Evolutionary conservation across 208 protist genomes (phyloP).

Genomic region (Herpetomonas tarakana): DNA sequence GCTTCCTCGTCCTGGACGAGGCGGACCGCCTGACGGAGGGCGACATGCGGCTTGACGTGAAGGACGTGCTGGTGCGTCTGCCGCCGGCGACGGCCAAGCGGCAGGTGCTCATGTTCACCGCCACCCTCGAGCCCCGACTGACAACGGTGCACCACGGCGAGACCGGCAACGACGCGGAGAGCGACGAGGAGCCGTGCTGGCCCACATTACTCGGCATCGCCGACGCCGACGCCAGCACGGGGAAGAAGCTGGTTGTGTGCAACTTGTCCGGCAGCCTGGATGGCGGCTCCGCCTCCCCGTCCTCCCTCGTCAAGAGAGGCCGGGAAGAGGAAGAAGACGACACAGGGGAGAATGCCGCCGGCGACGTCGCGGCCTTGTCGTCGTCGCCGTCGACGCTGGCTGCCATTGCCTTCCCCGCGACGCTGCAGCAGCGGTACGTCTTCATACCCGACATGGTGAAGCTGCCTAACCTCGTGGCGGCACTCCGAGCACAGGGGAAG

Average conservation of each 20-base stretch:
- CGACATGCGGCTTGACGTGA: slow-evolving; percentile 61
- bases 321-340: neutral
- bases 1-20: slow-evolving; percentile 87
- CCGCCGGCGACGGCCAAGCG: slow-evolving; percentile 27
- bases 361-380: too few relatives aligned
- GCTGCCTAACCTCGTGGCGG: slow-evolving; percentile 71
- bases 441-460: slow-evolving; percentile 87
- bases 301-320: neutral
- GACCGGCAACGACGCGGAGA: neutral
- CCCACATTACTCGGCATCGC: neutral
- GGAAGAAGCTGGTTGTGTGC: neutral
- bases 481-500: slow-evolving; percentile 49
- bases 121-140: slow-evolving; percentile 61
- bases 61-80: slow-evolving; percentile 36
- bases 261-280: neutral
- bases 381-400: neutral
- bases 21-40: slow-evolving; percentile 79
- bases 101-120: slow-evolving; percentile 70
- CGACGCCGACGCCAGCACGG: neutral
- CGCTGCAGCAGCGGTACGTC: slow-evolving; percentile 56
- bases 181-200: neutral
- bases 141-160: slow-evolving; percentile 13
- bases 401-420: slow-evolving; percentile 34
- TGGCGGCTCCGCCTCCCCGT: neutral
- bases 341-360: neutral